Evolutionary conservation across 208 protist species (phyloP), one percentile per base, ranked within the genome.

Genomic region (Wallacemonas sp.): DNA sequence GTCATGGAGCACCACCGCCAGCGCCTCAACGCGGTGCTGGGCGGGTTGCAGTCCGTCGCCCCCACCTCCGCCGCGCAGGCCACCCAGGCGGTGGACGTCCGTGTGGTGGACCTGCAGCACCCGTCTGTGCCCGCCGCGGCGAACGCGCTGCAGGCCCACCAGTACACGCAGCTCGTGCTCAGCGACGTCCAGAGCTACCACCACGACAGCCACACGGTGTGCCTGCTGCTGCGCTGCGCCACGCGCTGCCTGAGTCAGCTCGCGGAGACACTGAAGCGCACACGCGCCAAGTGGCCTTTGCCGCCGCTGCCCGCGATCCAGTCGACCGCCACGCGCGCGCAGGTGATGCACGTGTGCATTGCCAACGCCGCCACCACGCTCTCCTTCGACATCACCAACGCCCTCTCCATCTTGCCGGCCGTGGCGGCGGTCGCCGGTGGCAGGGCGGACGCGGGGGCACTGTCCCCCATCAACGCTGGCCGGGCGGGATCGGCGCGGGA

Each of bases 301-400:
- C 84, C 90, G 2, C 87, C 90, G 64, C 78, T 92, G 42, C 86
- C 86, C 26, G 77, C 82, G 18, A 77, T 93, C 32, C 79, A 81
- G 25, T 64, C 77, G 12, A 63, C 73, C 4, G 67, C 76, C 31
- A 93, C 77, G 28, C 65, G 74, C 2, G 26, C 57, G n/a, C 90
- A 95, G 72, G 54, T 93, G 52, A 50, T 93, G 52, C 85, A 92
- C 33, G 67, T 95, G 23, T 93, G 77, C 61, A 65, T 95, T 23
- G 81, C 82, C 10, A 95, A 93, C 61, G 77, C 76, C 54, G 87
- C 80, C 69, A 87, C 84, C 10, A 57, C 65, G 0, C 70, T 95
- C 23, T 67, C 61, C n/a, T 66, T 74, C 45, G 87, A 93, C 57
- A 74, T 92, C 38, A 64, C 64, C 3, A 77, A 57, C 12, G 50